Evolutionary conservation across 345 rosid genomes (phyloP).

Genomic region (Eucalyptus urophylla): DNA sequence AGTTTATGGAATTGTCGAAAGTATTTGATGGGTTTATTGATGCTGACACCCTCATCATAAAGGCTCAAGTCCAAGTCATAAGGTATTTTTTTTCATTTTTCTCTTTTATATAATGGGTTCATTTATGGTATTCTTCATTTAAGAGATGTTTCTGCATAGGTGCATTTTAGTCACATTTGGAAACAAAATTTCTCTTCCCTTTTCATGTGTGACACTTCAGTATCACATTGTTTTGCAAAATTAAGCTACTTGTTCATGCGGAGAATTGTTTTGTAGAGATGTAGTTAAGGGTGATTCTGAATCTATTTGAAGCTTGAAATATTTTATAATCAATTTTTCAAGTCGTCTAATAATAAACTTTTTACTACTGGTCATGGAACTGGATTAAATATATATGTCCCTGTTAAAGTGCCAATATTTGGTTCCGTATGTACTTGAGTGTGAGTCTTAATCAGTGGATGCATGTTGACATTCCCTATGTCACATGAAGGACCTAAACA

Average conservation of each 20-base stretch:
- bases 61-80: slow-evolving; percentile 96
- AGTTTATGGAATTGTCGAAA: slow-evolving; percentile 84
- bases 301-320: neutral
- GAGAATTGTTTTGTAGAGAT: neutral
- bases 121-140: neutral
- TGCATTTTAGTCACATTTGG: neutral
- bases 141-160: neutral
- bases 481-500: neutral
- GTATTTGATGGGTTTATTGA: slow-evolving; percentile 80
- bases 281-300: neutral
- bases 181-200: neutral
- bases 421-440: neutral
- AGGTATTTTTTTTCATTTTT: slow-evolving; percentile 25
- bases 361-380: neutral
- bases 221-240: neutral
- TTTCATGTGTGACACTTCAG: neutral
- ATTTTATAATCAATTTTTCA: neutral
- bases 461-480: neutral
- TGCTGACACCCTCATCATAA: slow-evolving; percentile 69
- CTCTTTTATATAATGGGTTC: neutral
- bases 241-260: neutral
- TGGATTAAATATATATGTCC: neutral
- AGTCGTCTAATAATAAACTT: neutral
- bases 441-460: neutral
- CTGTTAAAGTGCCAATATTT: neutral